Evolutionary conservation across 306 rosid species (phyloP).

Genomic region (Leucaena leucocephala): DNA sequence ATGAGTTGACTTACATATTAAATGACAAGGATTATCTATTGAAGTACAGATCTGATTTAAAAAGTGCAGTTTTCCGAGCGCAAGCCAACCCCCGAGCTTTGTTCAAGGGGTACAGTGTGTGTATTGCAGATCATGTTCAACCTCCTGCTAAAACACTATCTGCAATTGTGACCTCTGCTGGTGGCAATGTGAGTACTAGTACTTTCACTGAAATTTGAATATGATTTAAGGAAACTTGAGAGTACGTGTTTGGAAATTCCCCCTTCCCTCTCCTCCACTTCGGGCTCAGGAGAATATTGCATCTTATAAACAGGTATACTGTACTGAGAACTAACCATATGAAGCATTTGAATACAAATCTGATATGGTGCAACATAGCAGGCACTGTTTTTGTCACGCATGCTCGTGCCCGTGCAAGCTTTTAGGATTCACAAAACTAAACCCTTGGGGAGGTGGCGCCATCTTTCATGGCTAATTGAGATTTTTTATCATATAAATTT

Average conservation of each 20-base stretch:
- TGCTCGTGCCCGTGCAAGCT: too few relatives aligned
- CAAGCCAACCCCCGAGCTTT: conserved; percentile 61
- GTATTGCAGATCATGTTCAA: conserved; percentile 70
- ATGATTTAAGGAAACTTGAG: conserved; percentile 11
- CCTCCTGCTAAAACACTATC: conserved; percentile 63
- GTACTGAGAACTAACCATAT: background rate
- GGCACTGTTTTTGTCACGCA: too few relatives aligned
- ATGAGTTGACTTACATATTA: conserved; percentile 69
- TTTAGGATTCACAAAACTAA: background rate
- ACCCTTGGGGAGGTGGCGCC: background rate
- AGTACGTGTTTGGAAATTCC: background rate
- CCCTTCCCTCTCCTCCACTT: background rate
- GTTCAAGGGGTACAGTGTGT: conserved; percentile 71
- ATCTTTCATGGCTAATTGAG: background rate
- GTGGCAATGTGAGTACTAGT: conserved; percentile 75
- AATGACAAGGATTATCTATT: conserved; percentile 64
- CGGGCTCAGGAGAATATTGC: background rate
- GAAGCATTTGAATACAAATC: conserved; percentile 13
- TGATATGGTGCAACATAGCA: background rate
- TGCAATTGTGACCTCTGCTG: conserved; percentile 75
- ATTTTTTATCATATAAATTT: background rate
- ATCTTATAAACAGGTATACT: conserved; percentile 2
- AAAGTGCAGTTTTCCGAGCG: conserved; percentile 70
- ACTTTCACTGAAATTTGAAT: conserved; percentile 20
- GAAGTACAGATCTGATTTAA: conserved; percentile 68